These are phyloP conservation scores for Wickerhamomyces strasburgensis DNA, from an alignment of 805 yeast species.

Conservation along the genomic window DNA sequence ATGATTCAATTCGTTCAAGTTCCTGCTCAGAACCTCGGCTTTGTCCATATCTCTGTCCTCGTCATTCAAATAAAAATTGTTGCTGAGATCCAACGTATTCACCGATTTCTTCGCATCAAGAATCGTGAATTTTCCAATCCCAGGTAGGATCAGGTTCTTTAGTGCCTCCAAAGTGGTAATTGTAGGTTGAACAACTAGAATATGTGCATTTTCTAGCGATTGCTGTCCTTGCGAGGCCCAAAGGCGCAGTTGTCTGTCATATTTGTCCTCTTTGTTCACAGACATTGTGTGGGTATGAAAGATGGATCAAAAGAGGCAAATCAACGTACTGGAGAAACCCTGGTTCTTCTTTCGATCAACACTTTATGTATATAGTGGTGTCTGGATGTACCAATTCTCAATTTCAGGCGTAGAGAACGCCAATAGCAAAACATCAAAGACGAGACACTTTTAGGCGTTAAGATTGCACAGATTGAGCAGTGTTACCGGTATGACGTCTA, in stretches of 20 bases:
- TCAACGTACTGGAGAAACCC: too few species aligned
- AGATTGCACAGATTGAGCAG: not conserved
- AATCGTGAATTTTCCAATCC: conserved; percentile 60
- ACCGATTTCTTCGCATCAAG: conserved; percentile 36
- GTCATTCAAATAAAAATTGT: conserved; percentile 57
- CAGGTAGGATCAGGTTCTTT: conserved; percentile 77
- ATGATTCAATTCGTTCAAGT: conserved; percentile 53
- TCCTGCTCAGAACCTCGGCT: conserved; percentile 35
- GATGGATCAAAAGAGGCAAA: too few species aligned
- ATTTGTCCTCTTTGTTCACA: conserved; percentile 41
- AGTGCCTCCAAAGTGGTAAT: conserved; percentile 60
- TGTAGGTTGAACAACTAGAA: conserved; percentile 57
- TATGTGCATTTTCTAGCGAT: conserved; percentile 48
- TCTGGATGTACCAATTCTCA: too few species aligned
- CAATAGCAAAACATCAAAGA: too few species aligned
- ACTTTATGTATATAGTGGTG: too few species aligned
- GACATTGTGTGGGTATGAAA: too few species aligned
- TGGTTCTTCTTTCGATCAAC: too few species aligned
- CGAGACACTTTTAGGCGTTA: too few species aligned
- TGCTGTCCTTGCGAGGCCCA: conserved; percentile 82
- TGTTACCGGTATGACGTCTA: conserved; percentile 14
- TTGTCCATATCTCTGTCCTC: conserved; percentile 38
- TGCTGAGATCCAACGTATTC: conserved; percentile 44
- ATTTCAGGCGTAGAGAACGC: too few species aligned
- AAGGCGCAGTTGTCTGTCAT: conserved; percentile 82